These are phyloP conservation scores for Dothiorella sarmentorum DNA, from an alignment of 2,329 filamentous ascomycete genomes.

Conservation along the genomic window DNA sequence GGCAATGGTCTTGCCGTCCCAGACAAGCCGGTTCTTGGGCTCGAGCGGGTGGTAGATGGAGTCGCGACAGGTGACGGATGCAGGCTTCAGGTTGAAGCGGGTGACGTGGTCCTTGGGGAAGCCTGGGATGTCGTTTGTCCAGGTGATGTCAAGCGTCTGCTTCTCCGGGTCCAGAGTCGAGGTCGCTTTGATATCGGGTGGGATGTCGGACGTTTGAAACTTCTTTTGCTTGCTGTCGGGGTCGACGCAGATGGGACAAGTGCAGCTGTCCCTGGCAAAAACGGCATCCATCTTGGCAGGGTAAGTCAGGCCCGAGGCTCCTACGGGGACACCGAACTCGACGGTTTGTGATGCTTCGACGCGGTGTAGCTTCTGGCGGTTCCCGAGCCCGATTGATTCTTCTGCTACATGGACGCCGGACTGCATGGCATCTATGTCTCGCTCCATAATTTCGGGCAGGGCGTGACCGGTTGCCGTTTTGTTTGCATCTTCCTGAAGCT, in stretches of 20 bases:
- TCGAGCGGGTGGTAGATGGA: conserved; percentile 25
- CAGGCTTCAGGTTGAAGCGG: conserved; percentile 22
- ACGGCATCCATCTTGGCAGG: conserved; percentile 5
- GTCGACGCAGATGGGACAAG: conserved; percentile 56
- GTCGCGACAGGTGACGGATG: not conserved
- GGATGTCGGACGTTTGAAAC: conserved; percentile 64
- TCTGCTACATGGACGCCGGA: not conserved
- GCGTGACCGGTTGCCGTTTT: not conserved
- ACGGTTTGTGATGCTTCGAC: not conserved
- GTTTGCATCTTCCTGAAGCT: conserved; percentile 5
- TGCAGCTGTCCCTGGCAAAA: conserved; percentile 52
- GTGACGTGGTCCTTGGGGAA: conserved; percentile 43
- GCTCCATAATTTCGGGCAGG: not conserved
- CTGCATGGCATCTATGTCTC: not conserved
- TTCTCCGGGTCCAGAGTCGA: conserved; percentile 36
- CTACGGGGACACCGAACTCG: not conserved
- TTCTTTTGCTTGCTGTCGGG: conserved; percentile 59
- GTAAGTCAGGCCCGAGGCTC: not conserved
- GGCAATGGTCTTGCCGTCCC: conserved; percentile 36
- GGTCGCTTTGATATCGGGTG: conserved; percentile 40
- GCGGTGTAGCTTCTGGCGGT: not conserved
- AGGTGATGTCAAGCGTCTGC: conserved; percentile 54
- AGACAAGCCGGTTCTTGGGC: conserved; percentile 26
- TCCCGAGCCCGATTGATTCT: not conserved
- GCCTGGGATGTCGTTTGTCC: conserved; percentile 55